Percentiles rank a stretch among this genome's conserved stretches.
phyloP scores from a whole-genome alignment of 768 basidiomycete species.

The Hortiboletus campestris region DNA sequence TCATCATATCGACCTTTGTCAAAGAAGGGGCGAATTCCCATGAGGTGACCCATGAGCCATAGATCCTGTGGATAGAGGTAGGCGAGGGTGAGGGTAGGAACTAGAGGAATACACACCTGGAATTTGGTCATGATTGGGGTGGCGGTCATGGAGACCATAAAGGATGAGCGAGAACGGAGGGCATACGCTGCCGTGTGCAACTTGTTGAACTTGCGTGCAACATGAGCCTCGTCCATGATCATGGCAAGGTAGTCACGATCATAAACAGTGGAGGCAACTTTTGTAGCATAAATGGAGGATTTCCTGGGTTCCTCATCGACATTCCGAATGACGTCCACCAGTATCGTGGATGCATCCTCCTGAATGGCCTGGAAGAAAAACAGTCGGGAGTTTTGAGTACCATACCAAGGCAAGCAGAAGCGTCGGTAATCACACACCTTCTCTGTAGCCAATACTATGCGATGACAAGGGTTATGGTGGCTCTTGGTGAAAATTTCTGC shows the following conservation, averaged over 20 bases:
- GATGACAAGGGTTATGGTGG: neutral
- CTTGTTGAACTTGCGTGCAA: neutral
- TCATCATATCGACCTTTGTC: neutral
- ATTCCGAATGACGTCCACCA: neutral
- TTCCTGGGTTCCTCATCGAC: neutral
- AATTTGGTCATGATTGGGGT: conserved; percentile 6
- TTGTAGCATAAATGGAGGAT: no score
- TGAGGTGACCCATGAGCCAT: conserved; percentile 1
- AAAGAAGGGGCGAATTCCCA: neutral
- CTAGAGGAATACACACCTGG: neutral
- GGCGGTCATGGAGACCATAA: neutral
- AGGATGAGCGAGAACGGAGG: fast-evolving
- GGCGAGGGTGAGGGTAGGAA: no score
- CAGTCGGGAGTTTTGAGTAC: no score
- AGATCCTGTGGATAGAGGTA: neutral
- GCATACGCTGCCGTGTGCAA: neutral
- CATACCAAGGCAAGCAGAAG: no score
- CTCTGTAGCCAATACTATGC: neutral
- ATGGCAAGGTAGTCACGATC: neutral
- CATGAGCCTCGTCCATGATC: conserved; percentile 6
- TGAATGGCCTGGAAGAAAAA: no score
- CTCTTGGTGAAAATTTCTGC: neutral
- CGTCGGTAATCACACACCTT: neutral
- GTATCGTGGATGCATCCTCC: neutral
- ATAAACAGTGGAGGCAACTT: neutral